Conservation (phyloP, 2,329 filamentous ascomycete genomes). For the Gliomastix tumulicola region DNA sequence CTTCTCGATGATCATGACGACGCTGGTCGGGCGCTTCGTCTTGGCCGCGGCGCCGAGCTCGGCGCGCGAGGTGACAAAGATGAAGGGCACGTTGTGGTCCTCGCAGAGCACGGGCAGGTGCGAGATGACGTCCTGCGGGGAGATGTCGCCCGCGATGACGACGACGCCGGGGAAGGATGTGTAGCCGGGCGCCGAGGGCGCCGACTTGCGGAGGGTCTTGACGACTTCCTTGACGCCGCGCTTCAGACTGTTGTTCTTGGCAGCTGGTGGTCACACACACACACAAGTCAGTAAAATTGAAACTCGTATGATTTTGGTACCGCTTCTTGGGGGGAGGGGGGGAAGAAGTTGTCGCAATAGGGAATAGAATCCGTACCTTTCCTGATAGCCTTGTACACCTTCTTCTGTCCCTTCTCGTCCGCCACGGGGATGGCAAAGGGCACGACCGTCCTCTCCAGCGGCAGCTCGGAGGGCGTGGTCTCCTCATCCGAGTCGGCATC, state of each 20-base stretch:
- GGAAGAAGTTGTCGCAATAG: neutral
- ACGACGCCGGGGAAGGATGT: conserved; percentile 67
- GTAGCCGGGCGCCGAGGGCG: conserved; percentile 58
- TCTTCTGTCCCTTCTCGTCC: conserved; percentile 68
- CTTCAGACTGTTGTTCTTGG: conserved; percentile 92
- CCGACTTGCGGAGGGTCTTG: conserved; percentile 93
- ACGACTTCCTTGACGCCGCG: conserved; percentile 98
- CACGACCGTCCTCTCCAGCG: conserved; percentile 56
- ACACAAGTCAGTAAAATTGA: no score
- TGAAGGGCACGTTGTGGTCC: conserved; percentile 94
- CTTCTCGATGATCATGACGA: conserved; percentile 78
- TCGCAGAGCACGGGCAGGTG: conserved; percentile 97
- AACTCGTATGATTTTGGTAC: no score
- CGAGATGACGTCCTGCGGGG: conserved; percentile 96
- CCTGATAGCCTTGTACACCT: conserved; percentile 49
- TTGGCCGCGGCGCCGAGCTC: conserved; percentile 89
- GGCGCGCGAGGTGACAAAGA: conserved; percentile 87
- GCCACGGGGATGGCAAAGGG: conserved; percentile 78
- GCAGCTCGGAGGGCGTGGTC: conserved; percentile 30
- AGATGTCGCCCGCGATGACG: conserved; percentile 94
- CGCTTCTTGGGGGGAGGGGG: neutral
- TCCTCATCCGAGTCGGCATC: conserved; percentile 29
- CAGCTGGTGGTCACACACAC: conserved; percentile 58
- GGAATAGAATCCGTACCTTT: conserved; percentile 44
- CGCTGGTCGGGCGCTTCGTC: conserved; percentile 93